Percentiles rank a stretch among this genome's conserved stretches.
phyloP scores from a whole-genome alignment of 192 early-diverging fungal species.

The Mortierella hygrophila region DNA sequence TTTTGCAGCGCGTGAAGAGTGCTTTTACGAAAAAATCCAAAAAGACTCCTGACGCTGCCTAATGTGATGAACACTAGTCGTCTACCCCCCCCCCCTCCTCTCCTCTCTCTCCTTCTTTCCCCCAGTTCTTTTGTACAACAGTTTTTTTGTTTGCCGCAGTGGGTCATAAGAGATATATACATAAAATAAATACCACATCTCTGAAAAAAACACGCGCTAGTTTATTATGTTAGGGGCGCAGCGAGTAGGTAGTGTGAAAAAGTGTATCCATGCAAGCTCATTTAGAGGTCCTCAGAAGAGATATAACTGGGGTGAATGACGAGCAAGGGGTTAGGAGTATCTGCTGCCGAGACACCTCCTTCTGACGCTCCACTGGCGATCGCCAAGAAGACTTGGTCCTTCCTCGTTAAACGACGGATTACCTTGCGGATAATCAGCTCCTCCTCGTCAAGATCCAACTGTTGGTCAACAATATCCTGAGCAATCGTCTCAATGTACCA shows the following conservation, averaged over 20 bases:
- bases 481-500: conserved; percentile 39
- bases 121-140: no score
- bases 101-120: background rate
- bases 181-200: no score
- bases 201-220: background rate
- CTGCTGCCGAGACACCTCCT: conserved; percentile 31
- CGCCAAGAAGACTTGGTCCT: conserved; percentile 51
- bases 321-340: conserved; percentile 31
- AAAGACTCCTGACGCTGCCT: background rate
- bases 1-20: background rate
- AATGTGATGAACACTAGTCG: background rate
- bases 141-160: no score
- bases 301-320: conserved; percentile 56
- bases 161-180: no score
- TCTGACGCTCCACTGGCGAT: conserved; percentile 28
- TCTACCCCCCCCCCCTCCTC: background rate
- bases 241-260: background rate
- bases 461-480: conserved; percentile 43
- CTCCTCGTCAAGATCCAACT: conserved; percentile 29
- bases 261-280: background rate
- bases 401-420: conserved; percentile 49
- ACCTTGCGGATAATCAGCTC: conserved; percentile 52
- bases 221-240: conserved; percentile 1
- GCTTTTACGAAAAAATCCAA: background rate
- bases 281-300: conserved; percentile 46